These are phyloP conservation scores for Periconia sp. DNA, from an alignment of 2,329 filamentous ascomycete genomes.

Conservation along the genomic window DNA sequence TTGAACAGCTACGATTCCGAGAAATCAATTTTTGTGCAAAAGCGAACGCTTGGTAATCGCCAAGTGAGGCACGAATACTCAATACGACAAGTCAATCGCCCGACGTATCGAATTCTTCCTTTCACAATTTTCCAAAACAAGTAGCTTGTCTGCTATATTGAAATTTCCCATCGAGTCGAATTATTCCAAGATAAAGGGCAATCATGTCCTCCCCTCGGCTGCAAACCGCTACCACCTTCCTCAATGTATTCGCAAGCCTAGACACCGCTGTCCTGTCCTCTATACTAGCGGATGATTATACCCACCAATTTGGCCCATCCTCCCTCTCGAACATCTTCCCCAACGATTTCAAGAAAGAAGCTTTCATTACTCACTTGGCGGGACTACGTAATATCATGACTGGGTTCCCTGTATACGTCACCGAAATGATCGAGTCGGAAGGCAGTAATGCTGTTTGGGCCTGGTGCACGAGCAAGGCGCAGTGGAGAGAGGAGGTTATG, in stretches of 20 bases:
- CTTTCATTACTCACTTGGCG: conserved; percentile 19
- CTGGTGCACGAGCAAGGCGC: conserved; percentile 31
- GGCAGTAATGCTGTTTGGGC: conserved; percentile 29
- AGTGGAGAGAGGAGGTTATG: conserved; percentile 32
- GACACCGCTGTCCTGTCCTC: not conserved
- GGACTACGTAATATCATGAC: conserved; percentile 12
- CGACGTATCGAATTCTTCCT: too few relatives aligned
- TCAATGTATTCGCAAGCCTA: conserved; percentile 7
- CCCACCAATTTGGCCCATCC: conserved; percentile 16
- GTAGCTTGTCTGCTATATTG: too few relatives aligned
- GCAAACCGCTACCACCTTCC: conserved; percentile 1
- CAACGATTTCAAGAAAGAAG: conserved; percentile 6
- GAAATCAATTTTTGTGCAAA: too few relatives aligned
- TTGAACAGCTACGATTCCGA: too few relatives aligned
- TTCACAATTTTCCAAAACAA: too few relatives aligned
- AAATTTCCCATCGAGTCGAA: too few relatives aligned
- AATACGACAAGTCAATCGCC: too few relatives aligned
- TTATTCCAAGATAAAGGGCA: too few relatives aligned
- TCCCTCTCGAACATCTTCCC: conserved; percentile 4
- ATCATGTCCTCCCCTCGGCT: conserved; percentile 3
- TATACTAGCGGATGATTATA: conserved; percentile 1
- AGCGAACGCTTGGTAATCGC: too few relatives aligned
- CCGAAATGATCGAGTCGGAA: conserved; percentile 22
- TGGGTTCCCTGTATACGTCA: conserved; percentile 22
- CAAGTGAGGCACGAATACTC: too few relatives aligned